A percentile compares a stretch with the other conserved stretches of the same genome.
Evolutionary conservation across 2,329 filamentous ascomycete genomes (phyloP).

Genomic region (Cercospora zeina): DNA sequence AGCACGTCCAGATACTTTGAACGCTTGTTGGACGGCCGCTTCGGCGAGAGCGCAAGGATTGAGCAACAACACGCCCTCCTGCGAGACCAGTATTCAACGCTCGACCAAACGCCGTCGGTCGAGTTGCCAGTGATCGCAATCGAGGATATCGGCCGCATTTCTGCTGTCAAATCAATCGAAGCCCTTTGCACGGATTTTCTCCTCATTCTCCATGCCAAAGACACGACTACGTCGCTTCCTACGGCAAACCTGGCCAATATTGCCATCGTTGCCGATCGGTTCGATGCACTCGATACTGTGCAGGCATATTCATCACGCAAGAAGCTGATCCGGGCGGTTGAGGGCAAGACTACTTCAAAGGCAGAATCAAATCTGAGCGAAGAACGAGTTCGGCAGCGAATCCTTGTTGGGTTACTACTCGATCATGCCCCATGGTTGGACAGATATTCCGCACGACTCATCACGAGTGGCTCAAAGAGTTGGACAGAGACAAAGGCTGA

Average conservation of each 20-base stretch:
- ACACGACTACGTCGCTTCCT: constrained; percentile 47
- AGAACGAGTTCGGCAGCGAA: constrained; percentile 67
- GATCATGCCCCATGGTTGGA: constrained; percentile 63
- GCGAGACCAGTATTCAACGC: constrained; percentile 49
- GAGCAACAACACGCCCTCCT: constrained; percentile 55
- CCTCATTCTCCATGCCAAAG: constrained; percentile 62
- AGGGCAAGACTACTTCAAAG: constrained; percentile 49
- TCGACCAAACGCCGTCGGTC: constrained; percentile 44
- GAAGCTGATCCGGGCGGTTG: constrained; percentile 46
- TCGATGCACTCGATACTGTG: constrained; percentile 63
- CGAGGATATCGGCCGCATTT: constrained; percentile 68
- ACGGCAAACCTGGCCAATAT: constrained; percentile 67
- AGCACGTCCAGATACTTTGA: constrained; percentile 69
- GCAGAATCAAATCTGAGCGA: constrained; percentile 52
- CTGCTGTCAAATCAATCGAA: constrained; percentile 59
- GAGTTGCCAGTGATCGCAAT: constrained; percentile 66
- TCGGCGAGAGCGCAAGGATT: constrained; percentile 63
- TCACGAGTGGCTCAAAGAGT: constrained; percentile 56
- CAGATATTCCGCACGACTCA: constrained; percentile 63
- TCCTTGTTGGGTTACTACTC: constrained; percentile 66
- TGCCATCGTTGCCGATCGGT: constrained; percentile 70
- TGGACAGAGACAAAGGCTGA: constrained; percentile 57
- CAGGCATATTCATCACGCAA: constrained; percentile 55
- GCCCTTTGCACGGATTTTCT: constrained; percentile 64
- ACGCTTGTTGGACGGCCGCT: constrained; percentile 63